Evolutionary conservation across 2,329 filamentous ascomycete species (phyloP).

Genomic region (Chrysoporthe deuterocubensis): DNA sequence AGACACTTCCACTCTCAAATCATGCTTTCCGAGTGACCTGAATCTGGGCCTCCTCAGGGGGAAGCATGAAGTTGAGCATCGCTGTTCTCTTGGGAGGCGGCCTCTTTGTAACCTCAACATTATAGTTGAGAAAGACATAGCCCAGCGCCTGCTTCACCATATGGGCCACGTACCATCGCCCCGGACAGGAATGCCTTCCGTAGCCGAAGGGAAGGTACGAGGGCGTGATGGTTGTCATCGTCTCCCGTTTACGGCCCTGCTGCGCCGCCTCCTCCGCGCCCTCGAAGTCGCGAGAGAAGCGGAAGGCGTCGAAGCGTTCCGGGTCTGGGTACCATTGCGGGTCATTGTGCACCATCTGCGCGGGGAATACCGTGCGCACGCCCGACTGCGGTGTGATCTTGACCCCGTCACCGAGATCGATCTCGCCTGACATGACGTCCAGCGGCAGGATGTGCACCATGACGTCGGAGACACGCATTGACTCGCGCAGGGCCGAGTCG

Average conservation of each 20-base stretch:
- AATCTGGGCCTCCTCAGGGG: no score
- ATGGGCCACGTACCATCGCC: background rate
- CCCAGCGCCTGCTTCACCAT: background rate
- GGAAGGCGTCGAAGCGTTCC: background rate
- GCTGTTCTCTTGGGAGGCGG: no score
- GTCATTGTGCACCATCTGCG: background rate
- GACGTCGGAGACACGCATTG: background rate
- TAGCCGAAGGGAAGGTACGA: background rate
- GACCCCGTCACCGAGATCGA: background rate
- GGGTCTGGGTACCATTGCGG: background rate
- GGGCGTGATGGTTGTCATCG: background rate
- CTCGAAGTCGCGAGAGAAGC: background rate
- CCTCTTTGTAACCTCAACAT: background rate
- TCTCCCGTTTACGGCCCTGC: background rate
- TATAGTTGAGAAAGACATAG: background rate
- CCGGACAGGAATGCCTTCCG: background rate
- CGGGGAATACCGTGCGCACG: background rate
- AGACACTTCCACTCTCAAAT: no score
- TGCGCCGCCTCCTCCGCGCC: background rate
- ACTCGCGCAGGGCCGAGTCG: constrained; percentile 1
- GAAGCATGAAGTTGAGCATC: no score
- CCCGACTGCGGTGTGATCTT: background rate
- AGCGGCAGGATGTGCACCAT: background rate
- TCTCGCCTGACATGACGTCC: background rate
- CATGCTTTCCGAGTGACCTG: no score